Conservation (phyloP, 257 asterid species). For the Nicotiana benthamiana region DNA sequence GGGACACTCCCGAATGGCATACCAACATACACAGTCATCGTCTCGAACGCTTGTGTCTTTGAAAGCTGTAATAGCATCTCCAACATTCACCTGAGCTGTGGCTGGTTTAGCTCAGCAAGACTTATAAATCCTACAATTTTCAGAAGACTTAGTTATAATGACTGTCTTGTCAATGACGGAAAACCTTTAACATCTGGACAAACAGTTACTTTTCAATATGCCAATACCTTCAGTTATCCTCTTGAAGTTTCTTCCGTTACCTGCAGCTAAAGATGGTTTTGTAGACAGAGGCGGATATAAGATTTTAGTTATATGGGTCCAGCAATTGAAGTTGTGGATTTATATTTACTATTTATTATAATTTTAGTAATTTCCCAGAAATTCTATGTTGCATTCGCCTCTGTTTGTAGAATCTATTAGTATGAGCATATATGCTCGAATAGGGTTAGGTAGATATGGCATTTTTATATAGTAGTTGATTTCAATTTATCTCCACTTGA, state of each 20-base stretch:
- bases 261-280: not conserved
- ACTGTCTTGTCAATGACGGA: slow-evolving; percentile 2
- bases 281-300: too few species aligned
- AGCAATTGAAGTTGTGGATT: too few species aligned
- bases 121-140: not conserved
- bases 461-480: too few species aligned
- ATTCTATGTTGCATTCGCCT: too few species aligned
- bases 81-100: not conserved
- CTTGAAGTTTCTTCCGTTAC: not conserved
- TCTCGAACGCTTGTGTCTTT: not conserved
- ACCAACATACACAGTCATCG: not conserved
- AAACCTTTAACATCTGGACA: not conserved
- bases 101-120: not conserved
- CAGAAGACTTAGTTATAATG: not conserved
- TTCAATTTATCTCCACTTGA: too few species aligned
- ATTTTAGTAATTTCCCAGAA: too few species aligned
- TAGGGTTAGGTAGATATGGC: too few species aligned
- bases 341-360: too few species aligned
- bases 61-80: not conserved
- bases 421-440: too few species aligned
- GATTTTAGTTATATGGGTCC: too few species aligned
- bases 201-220: not conserved
- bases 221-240: not conserved
- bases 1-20: not conserved
- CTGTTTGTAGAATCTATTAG: too few species aligned